Base-by-base conservation (phyloP, 2,329 filamentous ascomycete genomes). In the Geosmithia putterillii region DNA sequence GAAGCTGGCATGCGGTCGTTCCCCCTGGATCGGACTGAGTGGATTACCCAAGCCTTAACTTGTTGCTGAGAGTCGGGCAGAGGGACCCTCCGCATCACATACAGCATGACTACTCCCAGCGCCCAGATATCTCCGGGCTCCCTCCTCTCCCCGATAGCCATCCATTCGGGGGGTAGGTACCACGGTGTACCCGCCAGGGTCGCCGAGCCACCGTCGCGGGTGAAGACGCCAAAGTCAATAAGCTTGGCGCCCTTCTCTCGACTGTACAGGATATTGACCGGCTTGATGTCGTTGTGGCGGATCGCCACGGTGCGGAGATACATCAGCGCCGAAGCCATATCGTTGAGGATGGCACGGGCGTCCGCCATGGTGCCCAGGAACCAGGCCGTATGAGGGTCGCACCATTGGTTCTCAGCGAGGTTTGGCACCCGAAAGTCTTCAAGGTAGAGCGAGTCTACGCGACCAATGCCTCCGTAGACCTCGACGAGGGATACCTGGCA, bases 241-340 rank as follows among this genome's bases (percentile, higher is more conserved):
- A 40, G 38, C 15, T 19, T 21, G 22, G 38, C 38, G 38, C 36
- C 36, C 20, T 10, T 18, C 9, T 38, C 36, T 18, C 36, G 39
- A 17, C 39, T 25, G 38, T 47, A 50, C 5, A 51, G 42, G 32
- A 50, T 46, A 40, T 51, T 51, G 10, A 18, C 35, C 5, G 47
- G 48, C 38, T 51, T 51, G 37, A 50, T 47, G 42, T 50, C 48
- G 39, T 50, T 51, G 39, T 50, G 48, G 2, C 45, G 9, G 9
- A 49, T 25, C 12, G 21, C 23, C 35, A 41, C 12, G 1, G 36
- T 28, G 38, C 47, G 42, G 12, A 51, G 41, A 25, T 50, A 49
- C n/a, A 8, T 19, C 14, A 51, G 45, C 14, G 46, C 50, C 17
- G 42, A 43, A 10, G 41, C 40, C 34, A 48, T 51, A 36, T 50